Evolutionary conservation across 495 filamentous ascomycete species (phyloP).

Genomic region (Aspergillus avenaceus): DNA sequence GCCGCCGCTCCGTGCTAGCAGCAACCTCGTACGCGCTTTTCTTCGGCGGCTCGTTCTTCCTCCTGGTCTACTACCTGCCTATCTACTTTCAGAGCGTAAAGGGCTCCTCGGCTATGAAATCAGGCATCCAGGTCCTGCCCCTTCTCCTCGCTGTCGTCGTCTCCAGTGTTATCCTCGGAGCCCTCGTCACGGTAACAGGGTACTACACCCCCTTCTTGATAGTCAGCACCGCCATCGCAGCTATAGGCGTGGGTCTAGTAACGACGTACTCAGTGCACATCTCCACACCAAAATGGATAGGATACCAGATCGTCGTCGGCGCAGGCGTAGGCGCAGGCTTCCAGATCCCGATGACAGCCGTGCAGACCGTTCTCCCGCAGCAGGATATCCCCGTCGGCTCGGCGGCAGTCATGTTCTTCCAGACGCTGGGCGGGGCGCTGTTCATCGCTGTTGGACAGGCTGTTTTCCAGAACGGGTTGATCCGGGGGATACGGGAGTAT

Average conservation of each 20-base stretch:
- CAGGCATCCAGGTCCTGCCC: slow-evolving; percentile 47
- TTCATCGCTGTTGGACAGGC: slow-evolving; percentile 63
- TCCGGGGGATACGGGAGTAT: slow-evolving; percentile 33
- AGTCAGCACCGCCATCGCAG: slow-evolving; percentile 44
- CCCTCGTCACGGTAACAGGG: slow-evolving; percentile 52
- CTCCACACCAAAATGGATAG: slow-evolving; percentile 47
- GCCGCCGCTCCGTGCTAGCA: background rate
- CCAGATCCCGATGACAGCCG: slow-evolving; percentile 37
- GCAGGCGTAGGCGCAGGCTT: slow-evolving; percentile 48
- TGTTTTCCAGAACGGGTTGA: slow-evolving; percentile 58
- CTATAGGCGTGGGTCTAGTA: slow-evolving; percentile 64
- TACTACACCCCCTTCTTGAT: slow-evolving; percentile 71
- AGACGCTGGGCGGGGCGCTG: slow-evolving; percentile 65
- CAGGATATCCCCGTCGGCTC: background rate
- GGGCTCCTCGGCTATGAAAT: slow-evolving; percentile 55
- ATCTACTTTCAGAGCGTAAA: slow-evolving; percentile 57
- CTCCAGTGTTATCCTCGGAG: slow-evolving; percentile 38
- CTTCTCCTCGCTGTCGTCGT: slow-evolving; percentile 35
- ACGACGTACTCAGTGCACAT: slow-evolving; percentile 39
- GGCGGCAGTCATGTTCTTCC: slow-evolving; percentile 63
- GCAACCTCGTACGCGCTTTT: background rate
- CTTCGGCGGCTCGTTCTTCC: slow-evolving; percentile 10
- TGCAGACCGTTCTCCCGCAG: slow-evolving; percentile 22
- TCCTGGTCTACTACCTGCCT: slow-evolving; percentile 40
- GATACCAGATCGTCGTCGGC: slow-evolving; percentile 56